Evolutionary conservation across 2,329 filamentous ascomycete genomes (phyloP).

Genomic region (Ceratocystis smalleyi): DNA sequence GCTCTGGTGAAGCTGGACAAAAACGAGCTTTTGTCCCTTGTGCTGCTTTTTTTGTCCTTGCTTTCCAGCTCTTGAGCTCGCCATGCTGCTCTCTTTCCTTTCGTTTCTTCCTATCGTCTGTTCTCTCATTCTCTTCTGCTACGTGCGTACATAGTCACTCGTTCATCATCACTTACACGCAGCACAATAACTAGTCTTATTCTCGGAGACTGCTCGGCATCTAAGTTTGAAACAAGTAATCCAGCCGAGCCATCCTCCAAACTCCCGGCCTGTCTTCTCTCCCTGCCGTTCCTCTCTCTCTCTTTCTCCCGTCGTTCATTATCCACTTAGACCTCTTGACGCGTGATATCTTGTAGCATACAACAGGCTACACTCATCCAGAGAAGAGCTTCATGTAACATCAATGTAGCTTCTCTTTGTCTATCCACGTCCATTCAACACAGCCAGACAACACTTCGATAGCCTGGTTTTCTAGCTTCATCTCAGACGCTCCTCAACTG

Average conservation of each 20-base stretch:
- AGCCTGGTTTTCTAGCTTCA: not conserved
- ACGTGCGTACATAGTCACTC: not conserved
- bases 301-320: not conserved
- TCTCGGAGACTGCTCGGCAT: conserved; percentile 3
- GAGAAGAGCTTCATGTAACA: not conserved
- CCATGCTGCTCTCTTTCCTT: not conserved
- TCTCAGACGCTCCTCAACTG: not conserved
- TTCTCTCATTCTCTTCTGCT: not conserved
- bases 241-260: not conserved
- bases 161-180: not conserved
- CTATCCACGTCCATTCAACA: not conserved
- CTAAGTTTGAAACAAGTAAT: not conserved
- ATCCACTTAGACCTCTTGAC: not conserved
- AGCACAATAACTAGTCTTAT: not conserved
- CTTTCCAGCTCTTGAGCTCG: too few relatives aligned
- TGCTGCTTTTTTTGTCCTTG: not conserved
- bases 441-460: not conserved
- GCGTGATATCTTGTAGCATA: not conserved
- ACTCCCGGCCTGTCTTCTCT: not conserved
- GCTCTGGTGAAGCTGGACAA: not conserved
- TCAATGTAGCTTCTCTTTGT: not conserved
- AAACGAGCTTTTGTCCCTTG: not conserved
- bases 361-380: not conserved
- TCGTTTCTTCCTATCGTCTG: not conserved
- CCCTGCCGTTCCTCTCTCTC: not conserved